Conservation (phyloP, 306 rosid species). For the Begonia peltatifolia region DNA sequence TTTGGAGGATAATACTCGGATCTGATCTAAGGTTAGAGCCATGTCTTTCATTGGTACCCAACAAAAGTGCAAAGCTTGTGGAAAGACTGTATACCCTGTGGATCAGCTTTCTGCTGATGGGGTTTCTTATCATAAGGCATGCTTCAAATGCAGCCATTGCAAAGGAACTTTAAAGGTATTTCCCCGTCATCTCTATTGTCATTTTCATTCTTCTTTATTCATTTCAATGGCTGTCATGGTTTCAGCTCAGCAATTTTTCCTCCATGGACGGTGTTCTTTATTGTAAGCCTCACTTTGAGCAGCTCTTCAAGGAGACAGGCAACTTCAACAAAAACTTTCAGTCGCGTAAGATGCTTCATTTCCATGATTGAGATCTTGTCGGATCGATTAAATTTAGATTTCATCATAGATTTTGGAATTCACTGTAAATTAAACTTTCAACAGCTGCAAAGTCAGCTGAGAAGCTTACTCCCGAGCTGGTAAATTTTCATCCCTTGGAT, state of each 20-base stretch:
- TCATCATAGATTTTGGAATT: conserved; percentile 15
- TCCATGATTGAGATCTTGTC: conserved; percentile 9
- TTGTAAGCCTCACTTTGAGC: conserved; percentile 93
- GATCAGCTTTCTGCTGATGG: conserved; percentile 95
- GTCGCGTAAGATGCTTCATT: conserved; percentile 41
- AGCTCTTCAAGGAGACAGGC: conserved; percentile 86
- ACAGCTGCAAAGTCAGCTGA: conserved; percentile 86
- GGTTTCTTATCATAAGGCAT: conserved; percentile 69
- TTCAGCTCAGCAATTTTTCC: conserved; percentile 85
- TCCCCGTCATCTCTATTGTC: neutral
- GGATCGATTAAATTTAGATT: conserved; percentile 4
- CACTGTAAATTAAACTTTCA: conserved; percentile 26
- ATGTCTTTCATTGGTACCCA: conserved; percentile 90
- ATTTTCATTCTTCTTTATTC: conserved; percentile 6
- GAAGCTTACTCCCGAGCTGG: conserved; percentile 73
- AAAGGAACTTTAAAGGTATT: conserved; percentile 88
- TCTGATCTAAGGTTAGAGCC: conserved; percentile 27
- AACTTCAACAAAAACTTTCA: conserved; percentile 73
- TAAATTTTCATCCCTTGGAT: conserved; percentile 20
- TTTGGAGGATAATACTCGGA: conserved; percentile 25
- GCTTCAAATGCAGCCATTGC: conserved; percentile 96
- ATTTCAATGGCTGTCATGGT: conserved; percentile 2
- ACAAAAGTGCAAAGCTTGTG: conserved; percentile 91
- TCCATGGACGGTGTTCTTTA: conserved; percentile 95
- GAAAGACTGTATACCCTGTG: conserved; percentile 84